phyloP scores from a whole-genome alignment of 306 rosid genomes.

The Casuarina glauca region DNA sequence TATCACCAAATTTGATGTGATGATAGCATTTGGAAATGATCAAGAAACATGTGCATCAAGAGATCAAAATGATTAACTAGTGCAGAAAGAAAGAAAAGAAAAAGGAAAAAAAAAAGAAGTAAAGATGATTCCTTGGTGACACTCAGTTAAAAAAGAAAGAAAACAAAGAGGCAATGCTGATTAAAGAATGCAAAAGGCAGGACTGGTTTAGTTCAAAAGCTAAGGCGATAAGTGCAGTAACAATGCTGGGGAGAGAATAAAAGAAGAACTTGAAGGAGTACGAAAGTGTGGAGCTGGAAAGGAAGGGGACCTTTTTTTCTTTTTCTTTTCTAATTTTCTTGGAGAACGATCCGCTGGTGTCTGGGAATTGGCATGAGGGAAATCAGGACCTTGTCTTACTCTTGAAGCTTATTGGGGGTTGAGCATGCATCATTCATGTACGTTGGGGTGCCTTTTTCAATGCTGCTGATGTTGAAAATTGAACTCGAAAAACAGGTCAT shows the following conservation, averaged over 20 bases:
- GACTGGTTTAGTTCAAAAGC: neutral
- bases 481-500: conserved; percentile 9
- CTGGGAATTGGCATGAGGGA: conserved; percentile 24
- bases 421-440: conserved; percentile 17
- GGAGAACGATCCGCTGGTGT: conserved; percentile 24
- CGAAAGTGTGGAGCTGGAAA: neutral
- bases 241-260: conserved; percentile 4
- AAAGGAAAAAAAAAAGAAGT: too few species aligned
- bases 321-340: neutral
- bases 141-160: neutral
- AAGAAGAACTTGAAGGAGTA: conserved; percentile 13
- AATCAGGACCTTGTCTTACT: conserved; percentile 49
- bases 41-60: neutral
- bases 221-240: neutral
- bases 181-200: neutral
- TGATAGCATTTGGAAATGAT: neutral
- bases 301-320: neutral
- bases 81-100: too few species aligned
- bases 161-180: neutral
- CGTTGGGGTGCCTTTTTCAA: conserved; percentile 32
- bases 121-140: too few species aligned
- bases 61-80: neutral
- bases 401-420: conserved; percentile 19
- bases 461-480: conserved; percentile 20
- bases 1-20: neutral